These are phyloP conservation scores for Pelargonium cotyledonis DNA, from an alignment of 441 rosid species.

Conservation along the genomic window DNA sequence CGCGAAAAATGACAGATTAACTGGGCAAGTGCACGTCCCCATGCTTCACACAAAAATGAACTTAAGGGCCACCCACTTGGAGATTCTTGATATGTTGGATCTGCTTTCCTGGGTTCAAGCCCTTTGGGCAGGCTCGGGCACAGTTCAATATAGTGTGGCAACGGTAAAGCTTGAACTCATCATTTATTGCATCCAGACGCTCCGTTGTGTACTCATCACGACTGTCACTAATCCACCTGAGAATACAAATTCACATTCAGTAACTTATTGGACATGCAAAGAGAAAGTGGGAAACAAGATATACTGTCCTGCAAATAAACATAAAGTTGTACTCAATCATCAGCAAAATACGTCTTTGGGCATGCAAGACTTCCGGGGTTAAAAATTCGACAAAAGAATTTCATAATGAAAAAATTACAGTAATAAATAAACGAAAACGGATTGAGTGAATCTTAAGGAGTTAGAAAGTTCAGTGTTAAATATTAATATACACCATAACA, in stretches of 20 bases:
- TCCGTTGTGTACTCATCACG: slow-evolving; percentile 87
- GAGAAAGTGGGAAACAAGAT: neutral
- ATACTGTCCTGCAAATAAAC: neutral
- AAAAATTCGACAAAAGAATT: too few species aligned
- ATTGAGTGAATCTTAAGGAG: too few species aligned
- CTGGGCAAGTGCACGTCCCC: slow-evolving; percentile 20
- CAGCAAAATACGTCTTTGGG: too few species aligned
- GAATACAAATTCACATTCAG: slow-evolving; percentile 9
- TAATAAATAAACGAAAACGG: too few species aligned
- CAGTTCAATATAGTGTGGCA: slow-evolving; percentile 98
- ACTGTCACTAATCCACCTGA: slow-evolving; percentile 96
- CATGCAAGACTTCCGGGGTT: too few species aligned
- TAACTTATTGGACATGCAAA: neutral
- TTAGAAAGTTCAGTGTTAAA: too few species aligned
- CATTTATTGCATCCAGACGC: slow-evolving; percentile 70
- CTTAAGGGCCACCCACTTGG: slow-evolving; percentile 33
- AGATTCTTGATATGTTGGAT: slow-evolving; percentile 72
- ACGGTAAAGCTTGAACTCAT: slow-evolving; percentile 89
- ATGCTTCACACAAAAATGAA: slow-evolving; percentile 6
- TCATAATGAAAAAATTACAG: too few species aligned
- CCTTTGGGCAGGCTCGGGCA: slow-evolving; percentile 95
- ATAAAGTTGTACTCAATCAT: too few species aligned
- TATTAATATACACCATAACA: too few species aligned
- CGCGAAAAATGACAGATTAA: slow-evolving; percentile 18
- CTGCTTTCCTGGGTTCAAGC: slow-evolving; percentile 92